Evolutionary conservation across 2,329 filamentous ascomycete genomes (phyloP), one percentile per base, ranked within the genome.

Genomic region (Aspergillus texensis): DNA sequence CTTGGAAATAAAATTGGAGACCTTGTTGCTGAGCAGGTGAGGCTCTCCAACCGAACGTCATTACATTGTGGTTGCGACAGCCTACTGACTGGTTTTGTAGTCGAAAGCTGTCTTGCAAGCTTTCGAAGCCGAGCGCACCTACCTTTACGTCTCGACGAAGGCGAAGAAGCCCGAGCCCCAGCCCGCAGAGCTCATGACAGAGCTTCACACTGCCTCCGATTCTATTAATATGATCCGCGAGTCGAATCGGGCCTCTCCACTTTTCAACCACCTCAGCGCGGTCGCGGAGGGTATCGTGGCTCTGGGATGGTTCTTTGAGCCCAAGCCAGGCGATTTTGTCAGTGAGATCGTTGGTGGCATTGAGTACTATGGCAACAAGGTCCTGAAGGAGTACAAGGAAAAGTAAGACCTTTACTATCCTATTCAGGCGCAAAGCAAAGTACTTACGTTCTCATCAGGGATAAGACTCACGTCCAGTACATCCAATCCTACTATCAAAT

Each of bases 311-410:
- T 91, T 98, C 62, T 87, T 95, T 56, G 91, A 96, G 58, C 85
- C 82, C 67, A 93, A 93, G 75, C 95, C 95, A 2, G 89, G 87
- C 67, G 94, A 95, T 74, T 92, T 94, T 72, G 91, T 98, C 54
- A 89, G 89, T 54, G 94, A 97, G 70, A 90, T 90, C 63, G 84
- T 96, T 24, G 89, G 90, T 34, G 90, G 93, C 57, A 92, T 94
- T 46, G 91, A 98, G 77, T 96, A 96, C 82, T 97, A 92, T 72
- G 95, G 95, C 39, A 98, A 99, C 82, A 89, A 94, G 71, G 92
- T 99, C 43, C 82, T 98, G 70, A 96, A 93, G 80, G 91, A 96
- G 71, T 89, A 91, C 78, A 97, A 96, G 80, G 94, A 91, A 67
- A 90, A 88, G 89, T 91, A 76, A 70, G 85, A 66, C 32, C 19